Evolutionary conservation across 192 early-diverging fungal species (phyloP).

Genomic region (Kickxella alabastrina): DNA sequence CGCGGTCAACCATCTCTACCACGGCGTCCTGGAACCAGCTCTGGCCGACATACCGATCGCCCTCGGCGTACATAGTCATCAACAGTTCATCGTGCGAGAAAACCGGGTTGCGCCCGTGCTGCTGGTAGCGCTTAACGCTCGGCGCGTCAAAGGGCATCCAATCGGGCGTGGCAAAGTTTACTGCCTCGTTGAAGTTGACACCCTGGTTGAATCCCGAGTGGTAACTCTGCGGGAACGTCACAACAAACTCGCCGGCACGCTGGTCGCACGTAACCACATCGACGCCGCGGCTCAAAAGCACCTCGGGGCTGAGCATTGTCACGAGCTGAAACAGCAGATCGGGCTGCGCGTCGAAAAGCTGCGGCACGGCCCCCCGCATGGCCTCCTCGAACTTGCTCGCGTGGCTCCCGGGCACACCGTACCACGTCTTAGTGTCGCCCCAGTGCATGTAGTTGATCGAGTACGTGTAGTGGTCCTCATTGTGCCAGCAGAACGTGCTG

Average conservation of each 20-base stretch:
- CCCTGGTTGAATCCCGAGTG: conserved; percentile 98
- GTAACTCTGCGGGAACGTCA: conserved; percentile 93
- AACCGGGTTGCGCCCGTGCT: conserved; percentile 74
- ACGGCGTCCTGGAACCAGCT: conserved; percentile 45
- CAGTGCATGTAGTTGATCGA: conserved; percentile 95
- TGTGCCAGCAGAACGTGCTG: conserved; percentile 97
- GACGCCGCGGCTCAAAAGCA: conserved; percentile 69
- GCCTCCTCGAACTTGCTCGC: conserved; percentile 80
- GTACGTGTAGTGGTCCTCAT: conserved; percentile 96
- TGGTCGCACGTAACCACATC: conserved; percentile 79
- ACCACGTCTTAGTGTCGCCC: conserved; percentile 99
- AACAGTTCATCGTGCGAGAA: conserved; percentile 95
- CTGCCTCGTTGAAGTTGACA: conserved; percentile 94
- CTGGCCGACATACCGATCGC: conserved; percentile 9
- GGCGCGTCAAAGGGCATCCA: conserved; percentile 81
- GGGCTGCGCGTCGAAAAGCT: conserved; percentile 85
- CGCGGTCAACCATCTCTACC: conserved; percentile 55
- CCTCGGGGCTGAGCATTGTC: conserved; percentile 81
- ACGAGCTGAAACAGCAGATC: conserved; percentile 93
- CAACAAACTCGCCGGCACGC: conserved; percentile 86
- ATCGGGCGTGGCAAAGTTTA: conserved; percentile 92
- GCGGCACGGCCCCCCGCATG: conserved; percentile 75
- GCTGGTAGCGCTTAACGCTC: conserved; percentile 80
- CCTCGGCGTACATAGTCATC: conserved; percentile 55
- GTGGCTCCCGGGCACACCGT: conserved; percentile 80